Conservation (phyloP, 2,329 filamentous ascomycete genomes). For the Verticillium dahliae region DNA sequence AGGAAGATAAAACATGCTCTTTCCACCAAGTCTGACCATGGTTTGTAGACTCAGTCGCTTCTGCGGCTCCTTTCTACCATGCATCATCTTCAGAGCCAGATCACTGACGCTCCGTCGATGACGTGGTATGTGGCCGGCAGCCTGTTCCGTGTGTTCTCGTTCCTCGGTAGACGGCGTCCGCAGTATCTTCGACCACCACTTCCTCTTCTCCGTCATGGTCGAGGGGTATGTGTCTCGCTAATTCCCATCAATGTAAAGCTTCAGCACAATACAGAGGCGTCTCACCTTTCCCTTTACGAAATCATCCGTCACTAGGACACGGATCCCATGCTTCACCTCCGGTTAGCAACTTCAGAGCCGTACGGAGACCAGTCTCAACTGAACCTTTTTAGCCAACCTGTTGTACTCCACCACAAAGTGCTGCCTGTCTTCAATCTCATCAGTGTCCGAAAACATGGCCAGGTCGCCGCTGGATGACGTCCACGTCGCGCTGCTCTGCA, state of each 20-base stretch:
- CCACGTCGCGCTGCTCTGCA: conserved; percentile 49
- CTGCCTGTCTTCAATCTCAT: conserved; percentile 40
- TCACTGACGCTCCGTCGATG: conserved; percentile 49
- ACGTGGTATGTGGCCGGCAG: conserved; percentile 8
- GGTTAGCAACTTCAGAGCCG: neutral
- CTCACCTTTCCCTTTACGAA: conserved; percentile 16
- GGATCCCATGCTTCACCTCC: conserved; percentile 45
- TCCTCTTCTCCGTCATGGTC: conserved; percentile 19
- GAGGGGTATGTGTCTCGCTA: conserved; percentile 3
- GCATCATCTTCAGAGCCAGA: conserved; percentile 38
- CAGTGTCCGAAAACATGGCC: conserved; percentile 38
- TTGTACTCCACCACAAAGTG: conserved; percentile 54
- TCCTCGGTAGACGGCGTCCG: conserved; percentile 15
- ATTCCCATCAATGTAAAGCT: neutral
- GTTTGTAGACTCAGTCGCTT: conserved; percentile 47
- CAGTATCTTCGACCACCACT: conserved; percentile 32
- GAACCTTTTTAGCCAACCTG: conserved; percentile 49
- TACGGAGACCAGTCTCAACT: neutral
- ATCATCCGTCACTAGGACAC: conserved; percentile 28
- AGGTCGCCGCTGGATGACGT: conserved; percentile 47
- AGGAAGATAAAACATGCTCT: conserved; percentile 55
- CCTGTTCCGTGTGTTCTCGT: neutral
- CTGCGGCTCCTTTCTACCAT: conserved; percentile 34
- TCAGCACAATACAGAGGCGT: neutral
- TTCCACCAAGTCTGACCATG: conserved; percentile 58